phyloP scores from a whole-genome alignment of 306 rosid genomes.

The Fragaria iinumae region DNA sequence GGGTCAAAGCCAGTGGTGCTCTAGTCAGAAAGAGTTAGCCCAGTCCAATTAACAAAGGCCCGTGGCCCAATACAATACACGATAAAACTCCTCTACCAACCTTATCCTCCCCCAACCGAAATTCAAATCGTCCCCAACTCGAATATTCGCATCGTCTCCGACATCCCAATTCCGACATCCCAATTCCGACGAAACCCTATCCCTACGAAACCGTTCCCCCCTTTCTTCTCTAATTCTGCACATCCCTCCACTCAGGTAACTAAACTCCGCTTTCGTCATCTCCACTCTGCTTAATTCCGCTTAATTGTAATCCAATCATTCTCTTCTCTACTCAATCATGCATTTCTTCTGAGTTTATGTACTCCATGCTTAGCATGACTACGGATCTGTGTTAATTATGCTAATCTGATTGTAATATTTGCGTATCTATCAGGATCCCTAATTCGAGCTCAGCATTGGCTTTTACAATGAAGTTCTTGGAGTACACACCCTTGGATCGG shows the following conservation, averaged over 20 bases:
- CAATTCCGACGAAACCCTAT: slow-evolving; percentile 2
- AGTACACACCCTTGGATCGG: slow-evolving; percentile 83
- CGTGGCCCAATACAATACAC: too few species aligned
- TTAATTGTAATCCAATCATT: not conserved
- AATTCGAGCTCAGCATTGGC: not conserved
- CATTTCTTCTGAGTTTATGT: not conserved
- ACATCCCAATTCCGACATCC: not conserved
- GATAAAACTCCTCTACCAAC: too few species aligned
- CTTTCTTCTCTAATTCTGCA: not conserved
- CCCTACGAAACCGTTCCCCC: not conserved
- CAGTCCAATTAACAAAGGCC: too few species aligned
- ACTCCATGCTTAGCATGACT: not conserved
- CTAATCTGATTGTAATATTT: not conserved
- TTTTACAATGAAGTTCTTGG: slow-evolving; percentile 75
- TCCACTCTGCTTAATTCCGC: not conserved
- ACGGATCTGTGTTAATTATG: not conserved
- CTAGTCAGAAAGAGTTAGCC: too few species aligned
- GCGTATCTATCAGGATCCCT: slow-evolving; percentile 19
- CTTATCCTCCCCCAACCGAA: not conserved
- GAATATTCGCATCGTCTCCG: slow-evolving; percentile 43
- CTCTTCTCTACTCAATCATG: not conserved
- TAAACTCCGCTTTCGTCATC: not conserved
- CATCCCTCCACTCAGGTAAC: not conserved
- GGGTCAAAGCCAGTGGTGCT: too few species aligned
- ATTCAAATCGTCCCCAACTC: not conserved